Evolutionary conservation across 371 early-diverging fungal genomes (phyloP), one percentile per base, ranked within the genome.

Genomic region (Umbelopsis sp.): DNA sequence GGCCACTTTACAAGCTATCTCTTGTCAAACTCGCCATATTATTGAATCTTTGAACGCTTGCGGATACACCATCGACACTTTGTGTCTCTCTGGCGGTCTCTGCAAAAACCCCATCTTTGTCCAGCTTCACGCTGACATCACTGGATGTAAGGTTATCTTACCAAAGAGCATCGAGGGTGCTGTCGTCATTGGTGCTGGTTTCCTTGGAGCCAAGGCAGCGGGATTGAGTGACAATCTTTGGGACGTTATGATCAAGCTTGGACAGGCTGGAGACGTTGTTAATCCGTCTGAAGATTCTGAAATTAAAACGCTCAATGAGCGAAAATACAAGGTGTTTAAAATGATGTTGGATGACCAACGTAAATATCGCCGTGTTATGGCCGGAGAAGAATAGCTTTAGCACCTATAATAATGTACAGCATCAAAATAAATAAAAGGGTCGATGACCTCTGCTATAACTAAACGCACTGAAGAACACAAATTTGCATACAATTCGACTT

Each of bases 41-140:
- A 74, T 91, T 20, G 86, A 87, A 20, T 72, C 85, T 4, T 57
- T 87, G 41, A 81, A 84, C 63, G 63, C 68, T 9, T 65, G 73
- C n/a, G 90, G 91, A 8, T 85, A 89, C 65, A 71, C 67, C 3
- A 82, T 91, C n/a, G 84, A 86, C 44, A 84, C 83, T 3, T 71
- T 91, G 4, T 87, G 88, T 51, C 73, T 93, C 57, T 87, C 89
- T 7, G 93, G 93, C 24, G 93, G 93, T 22, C 74, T 92, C 16
- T 84, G 86, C 46, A 81, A 89, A 44, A 92, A 91, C 63, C 73
- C 72, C 3, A 50, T 92, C 22, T 91, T 89, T 74, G 87, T 90
- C 14, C 77, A 86, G 65, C 74, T 87, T 3, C 69, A 88, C 29
- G 90, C 87, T 12, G 89, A 92, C 73, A 80, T 83, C 0, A 83